These are phyloP conservation scores for Globisporangium paddicum DNA, from an alignment of 352 stramenopile species.

Conservation along the genomic window DNA sequence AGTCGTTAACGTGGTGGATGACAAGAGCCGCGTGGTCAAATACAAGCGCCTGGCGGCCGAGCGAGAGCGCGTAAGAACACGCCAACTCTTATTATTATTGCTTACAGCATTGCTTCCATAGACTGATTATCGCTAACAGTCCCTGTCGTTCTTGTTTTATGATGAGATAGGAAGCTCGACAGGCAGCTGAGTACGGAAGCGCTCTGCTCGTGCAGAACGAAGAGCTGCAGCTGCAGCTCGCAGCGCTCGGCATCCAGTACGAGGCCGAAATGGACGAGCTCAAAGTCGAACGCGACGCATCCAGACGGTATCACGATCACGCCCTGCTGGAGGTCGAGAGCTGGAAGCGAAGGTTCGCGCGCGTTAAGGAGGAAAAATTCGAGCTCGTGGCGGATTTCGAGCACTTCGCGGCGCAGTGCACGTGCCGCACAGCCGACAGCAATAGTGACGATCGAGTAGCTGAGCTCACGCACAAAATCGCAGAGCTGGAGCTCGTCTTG, in stretches of 20 bases:
- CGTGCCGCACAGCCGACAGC: constrained; percentile 20
- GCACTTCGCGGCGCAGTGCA: constrained; percentile 35
- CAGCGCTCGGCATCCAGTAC: constrained; percentile 64
- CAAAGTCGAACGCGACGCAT: constrained; percentile 49
- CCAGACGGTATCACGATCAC: constrained; percentile 58
- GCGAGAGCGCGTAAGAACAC: constrained; percentile 35
- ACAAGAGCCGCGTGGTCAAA: constrained; percentile 41
- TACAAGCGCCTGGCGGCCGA: constrained; percentile 39
- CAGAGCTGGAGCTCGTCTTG: constrained; percentile 30
- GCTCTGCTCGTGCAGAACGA: constrained; percentile 74
- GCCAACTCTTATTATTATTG: neutral
- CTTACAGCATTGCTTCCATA: too few species aligned
- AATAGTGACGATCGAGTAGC: constrained; percentile 26
- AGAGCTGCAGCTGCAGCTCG: constrained; percentile 64
- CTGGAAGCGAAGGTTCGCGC: constrained; percentile 63
- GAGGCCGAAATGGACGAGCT: constrained; percentile 64
- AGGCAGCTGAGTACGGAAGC: constrained; percentile 77
- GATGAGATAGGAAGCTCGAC: constrained; percentile 48
- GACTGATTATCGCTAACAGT: too few species aligned
- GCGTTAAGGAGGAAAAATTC: constrained; percentile 60
- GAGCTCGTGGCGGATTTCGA: constrained; percentile 53
- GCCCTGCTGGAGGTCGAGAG: constrained; percentile 55
- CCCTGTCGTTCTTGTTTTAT: neutral
- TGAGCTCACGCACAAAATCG: constrained; percentile 24
- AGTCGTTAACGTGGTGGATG: constrained; percentile 34